These are phyloP conservation scores for Eucalyptus grandis DNA, from an alignment of 345 rosid species.

Conservation along the genomic window DNA sequence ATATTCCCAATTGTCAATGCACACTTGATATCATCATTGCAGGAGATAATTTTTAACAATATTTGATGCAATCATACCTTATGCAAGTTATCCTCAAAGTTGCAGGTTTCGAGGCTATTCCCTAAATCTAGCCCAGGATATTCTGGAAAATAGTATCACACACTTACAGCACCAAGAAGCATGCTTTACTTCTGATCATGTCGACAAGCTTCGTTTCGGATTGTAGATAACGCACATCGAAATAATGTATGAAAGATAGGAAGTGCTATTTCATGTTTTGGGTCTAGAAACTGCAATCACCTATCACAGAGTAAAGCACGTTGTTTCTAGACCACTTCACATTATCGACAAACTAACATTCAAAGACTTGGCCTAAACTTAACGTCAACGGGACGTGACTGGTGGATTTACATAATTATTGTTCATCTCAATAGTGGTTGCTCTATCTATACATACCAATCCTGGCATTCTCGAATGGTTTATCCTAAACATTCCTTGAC, in stretches of 20 bases:
- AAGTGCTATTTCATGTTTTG: not conserved
- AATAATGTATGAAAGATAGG: too few relatives aligned
- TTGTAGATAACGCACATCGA: too few relatives aligned
- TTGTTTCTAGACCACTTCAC: not conserved
- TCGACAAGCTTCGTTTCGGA: too few relatives aligned
- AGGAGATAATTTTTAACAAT: too few relatives aligned
- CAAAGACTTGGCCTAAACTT: not conserved
- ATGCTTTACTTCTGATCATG: not conserved
- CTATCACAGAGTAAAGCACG: not conserved
- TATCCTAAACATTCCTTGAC: constrained; percentile 20
- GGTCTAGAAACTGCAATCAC: not conserved
- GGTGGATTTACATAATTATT: not conserved
- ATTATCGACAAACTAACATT: not conserved
- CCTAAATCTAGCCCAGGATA: too few relatives aligned
- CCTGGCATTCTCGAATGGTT: constrained; percentile 66
- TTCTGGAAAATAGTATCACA: too few relatives aligned
- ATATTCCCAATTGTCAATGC: too few relatives aligned
- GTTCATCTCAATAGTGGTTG: not conserved
- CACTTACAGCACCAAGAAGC: too few relatives aligned
- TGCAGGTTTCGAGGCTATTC: too few relatives aligned
- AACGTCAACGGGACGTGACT: not conserved
- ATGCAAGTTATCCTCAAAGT: too few relatives aligned
- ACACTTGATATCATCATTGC: too few relatives aligned
- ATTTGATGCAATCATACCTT: too few relatives aligned
- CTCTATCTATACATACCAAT: constrained; percentile 35